Conservation (phyloP, 306 rosid genomes). For the Fragaria ananassa region DNA sequence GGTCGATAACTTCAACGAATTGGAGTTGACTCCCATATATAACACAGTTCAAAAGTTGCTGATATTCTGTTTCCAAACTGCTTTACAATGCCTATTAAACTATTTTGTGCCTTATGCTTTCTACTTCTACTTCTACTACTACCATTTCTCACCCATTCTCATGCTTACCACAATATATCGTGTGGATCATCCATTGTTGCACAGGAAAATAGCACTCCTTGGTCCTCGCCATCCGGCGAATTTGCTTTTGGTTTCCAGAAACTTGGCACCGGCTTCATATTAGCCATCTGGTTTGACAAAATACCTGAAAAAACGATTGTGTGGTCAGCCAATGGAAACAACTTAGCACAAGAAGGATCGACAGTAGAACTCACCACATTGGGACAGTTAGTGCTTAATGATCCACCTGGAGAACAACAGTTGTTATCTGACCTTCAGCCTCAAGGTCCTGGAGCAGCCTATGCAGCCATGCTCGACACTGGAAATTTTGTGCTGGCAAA, state of each 20-base stretch:
- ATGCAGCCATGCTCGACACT: slow-evolving; percentile 47
- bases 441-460: slow-evolving; percentile 13
- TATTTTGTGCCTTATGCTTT: not conserved
- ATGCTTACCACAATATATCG: slow-evolving; percentile 14
- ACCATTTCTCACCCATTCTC: slow-evolving; percentile 17
- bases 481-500: slow-evolving; percentile 50
- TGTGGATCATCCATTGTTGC: slow-evolving; percentile 23
- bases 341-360: slow-evolving; percentile 22
- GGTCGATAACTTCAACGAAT: not conserved
- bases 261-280: slow-evolving; percentile 19
- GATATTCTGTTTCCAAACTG: not conserved
- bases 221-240: slow-evolving; percentile 35
- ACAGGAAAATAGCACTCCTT: not conserved
- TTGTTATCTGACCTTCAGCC: not conserved
- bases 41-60: not conserved
- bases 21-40: not conserved
- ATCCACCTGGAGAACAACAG: slow-evolving; percentile 16
- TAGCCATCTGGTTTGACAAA: slow-evolving; percentile 47
- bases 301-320: slow-evolving; percentile 34
- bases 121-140: slow-evolving; percentile 14
- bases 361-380: slow-evolving; percentile 24
- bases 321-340: slow-evolving; percentile 36
- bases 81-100: not conserved
- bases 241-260: slow-evolving; percentile 46
- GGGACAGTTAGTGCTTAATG: slow-evolving; percentile 25